Evolutionary conservation across 768 basidiomycete genomes (phyloP).

Genomic region (Termitomyces sp.): DNA sequence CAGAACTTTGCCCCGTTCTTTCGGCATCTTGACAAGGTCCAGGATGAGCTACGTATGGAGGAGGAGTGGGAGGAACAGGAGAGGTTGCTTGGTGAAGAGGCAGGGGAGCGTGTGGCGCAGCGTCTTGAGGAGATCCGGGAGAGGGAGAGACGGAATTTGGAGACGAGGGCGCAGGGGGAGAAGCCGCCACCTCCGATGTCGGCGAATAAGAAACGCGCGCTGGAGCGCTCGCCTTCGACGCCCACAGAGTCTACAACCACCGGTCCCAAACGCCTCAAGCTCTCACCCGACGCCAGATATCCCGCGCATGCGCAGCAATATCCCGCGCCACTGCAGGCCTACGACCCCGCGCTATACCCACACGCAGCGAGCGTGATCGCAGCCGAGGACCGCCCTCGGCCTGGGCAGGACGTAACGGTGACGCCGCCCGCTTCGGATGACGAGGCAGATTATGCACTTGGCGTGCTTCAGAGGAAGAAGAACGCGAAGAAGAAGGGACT

Average conservation of each 20-base stretch:
- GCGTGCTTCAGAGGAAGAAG: conserved; percentile 11
- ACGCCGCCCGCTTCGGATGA: conserved; percentile 9
- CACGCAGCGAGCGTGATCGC: conserved; percentile 27
- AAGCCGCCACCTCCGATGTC: not conserved
- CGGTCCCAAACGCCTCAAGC: conserved; percentile 8
- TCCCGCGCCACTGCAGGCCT: conserved; percentile 28
- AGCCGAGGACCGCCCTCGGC: conserved; percentile 14
- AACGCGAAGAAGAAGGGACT: conserved; percentile 17
- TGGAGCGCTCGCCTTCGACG: conserved; percentile 7
- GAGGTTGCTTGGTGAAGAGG: not conserved
- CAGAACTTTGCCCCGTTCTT: conserved; percentile 3
- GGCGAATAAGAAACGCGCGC: conserved; percentile 9
- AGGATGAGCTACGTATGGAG: conserved; percentile 7
- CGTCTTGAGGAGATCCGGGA: not conserved
- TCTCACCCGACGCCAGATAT: not conserved
- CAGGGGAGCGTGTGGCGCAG: not conserved
- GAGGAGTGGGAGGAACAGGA: conserved; percentile 9
- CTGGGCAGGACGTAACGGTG: conserved; percentile 7
- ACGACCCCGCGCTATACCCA: conserved; percentile 30
- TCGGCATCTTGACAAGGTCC: conserved; percentile 7
- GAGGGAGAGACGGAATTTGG: not conserved
- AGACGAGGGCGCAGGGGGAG: no score
- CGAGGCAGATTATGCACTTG: conserved; percentile 13
- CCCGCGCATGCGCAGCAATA: conserved; percentile 8
- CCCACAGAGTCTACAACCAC: not conserved